A percentile compares a stretch with the other conserved stretches of the same genome.
phyloP scores from a whole-genome alignment of 768 basidiomycete species.

The Termitomyces sp. region DNA sequence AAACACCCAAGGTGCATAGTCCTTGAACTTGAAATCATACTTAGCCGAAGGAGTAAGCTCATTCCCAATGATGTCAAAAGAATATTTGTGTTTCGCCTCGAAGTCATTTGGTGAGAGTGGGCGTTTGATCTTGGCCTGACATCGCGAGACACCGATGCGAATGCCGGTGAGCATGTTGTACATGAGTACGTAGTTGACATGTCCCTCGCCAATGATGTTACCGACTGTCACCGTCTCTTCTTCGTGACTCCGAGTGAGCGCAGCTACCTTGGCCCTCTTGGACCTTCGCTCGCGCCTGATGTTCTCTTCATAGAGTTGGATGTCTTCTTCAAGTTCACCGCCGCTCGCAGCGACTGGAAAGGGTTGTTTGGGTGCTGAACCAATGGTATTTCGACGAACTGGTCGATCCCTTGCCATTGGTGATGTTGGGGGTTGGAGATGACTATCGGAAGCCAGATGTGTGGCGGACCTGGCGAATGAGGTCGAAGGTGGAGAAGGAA shows the following conservation, averaged over 20 bases:
- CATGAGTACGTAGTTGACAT: constrained; percentile 99
- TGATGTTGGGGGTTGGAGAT: constrained; percentile 46
- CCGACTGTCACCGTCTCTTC: constrained; percentile 72
- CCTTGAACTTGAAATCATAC: constrained; percentile 99
- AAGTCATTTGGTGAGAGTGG: constrained; percentile 85
- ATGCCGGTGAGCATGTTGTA: constrained; percentile 99
- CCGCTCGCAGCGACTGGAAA: constrained; percentile 26
- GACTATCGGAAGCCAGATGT: constrained; percentile 31
- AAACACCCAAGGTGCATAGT: constrained; percentile 98
- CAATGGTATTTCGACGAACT: constrained; percentile 67
- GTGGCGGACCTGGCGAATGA: constrained; percentile 19
- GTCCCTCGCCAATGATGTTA: constrained; percentile 96
- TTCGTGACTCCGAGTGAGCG: constrained; percentile 32
- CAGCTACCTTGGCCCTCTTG: constrained; percentile 65
- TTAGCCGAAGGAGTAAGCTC: constrained; percentile 96
- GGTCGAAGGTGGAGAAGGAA: constrained; percentile 15
- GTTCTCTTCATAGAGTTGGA: constrained; percentile 83
- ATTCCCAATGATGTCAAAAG: constrained; percentile 97
- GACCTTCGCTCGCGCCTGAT: constrained; percentile 74
- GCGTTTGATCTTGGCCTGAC: constrained; percentile 91
- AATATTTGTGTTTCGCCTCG: constrained; percentile 85
- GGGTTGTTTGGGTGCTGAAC: constrained; percentile 33
- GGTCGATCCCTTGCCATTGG: constrained; percentile 34
- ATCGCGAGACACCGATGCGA: constrained; percentile 90
- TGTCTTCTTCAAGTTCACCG: constrained; percentile 71